These are phyloP conservation scores for Athelia psychrophila DNA, from an alignment of 1,284 basidiomycete species.

Conservation along the genomic window DNA sequence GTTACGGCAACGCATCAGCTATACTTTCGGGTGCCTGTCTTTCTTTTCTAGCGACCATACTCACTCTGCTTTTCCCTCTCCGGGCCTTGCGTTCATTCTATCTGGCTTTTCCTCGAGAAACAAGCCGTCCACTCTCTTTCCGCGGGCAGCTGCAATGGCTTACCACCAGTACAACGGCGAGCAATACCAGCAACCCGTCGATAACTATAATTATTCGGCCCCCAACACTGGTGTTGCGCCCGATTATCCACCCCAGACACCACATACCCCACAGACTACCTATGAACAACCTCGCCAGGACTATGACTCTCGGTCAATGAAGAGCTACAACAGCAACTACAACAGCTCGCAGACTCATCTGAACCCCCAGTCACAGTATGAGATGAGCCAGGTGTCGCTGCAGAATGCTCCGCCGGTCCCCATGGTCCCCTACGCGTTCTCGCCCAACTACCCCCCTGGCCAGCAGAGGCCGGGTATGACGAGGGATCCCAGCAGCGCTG, in stretches of 20 bases:
- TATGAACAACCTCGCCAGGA: conserved; percentile 17
- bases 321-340: conserved; percentile 63
- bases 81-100: not conserved
- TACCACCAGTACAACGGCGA: conserved; percentile 54
- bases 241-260: conserved; percentile 30
- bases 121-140: not conserved
- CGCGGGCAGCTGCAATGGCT: conserved; percentile 41
- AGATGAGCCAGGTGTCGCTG: conserved; percentile 48
- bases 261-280: not conserved
- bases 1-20: no score
- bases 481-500: conserved; percentile 46
- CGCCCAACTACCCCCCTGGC: conserved; percentile 54
- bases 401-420: conserved; percentile 50
- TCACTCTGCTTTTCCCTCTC: not conserved
- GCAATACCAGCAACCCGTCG: conserved; percentile 34
- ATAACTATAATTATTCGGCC: conserved; percentile 29
- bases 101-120: not conserved
- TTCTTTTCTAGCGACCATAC: no score
- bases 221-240: conserved; percentile 30
- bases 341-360: conserved; percentile 71
- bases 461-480: conserved; percentile 47
- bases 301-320: conserved; percentile 43
- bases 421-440: conserved; percentile 36
- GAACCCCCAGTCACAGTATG: conserved; percentile 45
- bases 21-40: no score